These are phyloP conservation scores for Wallacemonas sp. DNA, from an alignment of 208 protist species.

Conservation along the genomic window DNA sequence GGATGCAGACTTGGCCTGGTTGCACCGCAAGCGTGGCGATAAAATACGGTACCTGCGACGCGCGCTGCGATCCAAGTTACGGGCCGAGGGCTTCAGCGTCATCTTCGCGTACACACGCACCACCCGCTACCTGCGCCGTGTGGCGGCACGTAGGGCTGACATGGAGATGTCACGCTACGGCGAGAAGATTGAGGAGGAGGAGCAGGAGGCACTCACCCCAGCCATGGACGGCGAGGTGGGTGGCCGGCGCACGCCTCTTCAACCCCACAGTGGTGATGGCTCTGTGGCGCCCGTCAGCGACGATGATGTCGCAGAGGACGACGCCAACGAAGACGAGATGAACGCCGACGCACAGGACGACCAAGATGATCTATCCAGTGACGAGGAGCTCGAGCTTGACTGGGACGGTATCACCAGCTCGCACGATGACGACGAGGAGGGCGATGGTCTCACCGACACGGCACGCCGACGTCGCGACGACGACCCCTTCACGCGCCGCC, in stretches of 20 bases:
- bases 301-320: slow-evolving; percentile 10
- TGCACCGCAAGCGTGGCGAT: slow-evolving; percentile 16
- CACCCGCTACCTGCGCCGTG: slow-evolving; percentile 25
- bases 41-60: slow-evolving; percentile 30
- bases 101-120: slow-evolving; percentile 38
- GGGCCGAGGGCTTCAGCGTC: slow-evolving; percentile 29
- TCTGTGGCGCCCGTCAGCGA: background rate
- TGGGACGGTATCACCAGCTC: background rate
- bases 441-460: background rate
- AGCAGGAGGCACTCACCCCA: slow-evolving; percentile 5
- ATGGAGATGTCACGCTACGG: slow-evolving; percentile 13
- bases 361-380: slow-evolving; percentile 5
- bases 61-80: slow-evolving; percentile 28
- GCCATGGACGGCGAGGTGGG: slow-evolving; percentile 4
- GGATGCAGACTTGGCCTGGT: background rate
- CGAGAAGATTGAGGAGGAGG: slow-evolving; percentile 2
- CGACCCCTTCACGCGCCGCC: background rate
- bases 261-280: background rate
- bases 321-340: background rate
- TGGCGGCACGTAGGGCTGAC: slow-evolving; percentile 10
- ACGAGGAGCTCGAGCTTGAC: slow-evolving; percentile 1
- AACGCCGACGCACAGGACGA: background rate
- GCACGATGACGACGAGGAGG: background rate
- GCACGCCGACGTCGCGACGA: background rate
- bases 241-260: background rate